These are phyloP conservation scores for Sordariomycetes sp. DNA, from an alignment of 2,329 filamentous ascomycete species.

Conservation along the genomic window DNA sequence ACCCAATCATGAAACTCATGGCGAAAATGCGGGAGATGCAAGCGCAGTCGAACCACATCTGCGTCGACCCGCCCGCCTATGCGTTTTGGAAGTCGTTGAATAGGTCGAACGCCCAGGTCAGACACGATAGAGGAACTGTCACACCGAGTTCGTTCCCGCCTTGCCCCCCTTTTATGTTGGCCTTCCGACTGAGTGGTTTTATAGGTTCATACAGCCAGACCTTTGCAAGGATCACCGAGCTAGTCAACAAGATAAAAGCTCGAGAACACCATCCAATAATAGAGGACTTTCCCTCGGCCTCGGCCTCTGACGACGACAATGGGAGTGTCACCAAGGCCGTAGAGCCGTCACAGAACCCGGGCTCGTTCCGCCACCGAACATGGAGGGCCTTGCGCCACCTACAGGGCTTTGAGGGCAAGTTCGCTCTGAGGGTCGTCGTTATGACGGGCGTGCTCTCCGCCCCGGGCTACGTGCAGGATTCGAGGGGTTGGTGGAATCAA, in stretches of 20 bases:
- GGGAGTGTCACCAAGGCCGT: background rate
- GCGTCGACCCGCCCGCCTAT: conserved; percentile 40
- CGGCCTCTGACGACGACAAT: background rate
- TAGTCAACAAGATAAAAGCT: conserved; percentile 31
- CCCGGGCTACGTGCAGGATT: conserved; percentile 37
- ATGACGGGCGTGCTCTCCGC: conserved; percentile 39
- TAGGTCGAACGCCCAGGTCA: conserved; percentile 43
- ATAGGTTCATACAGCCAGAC: conserved; percentile 27
- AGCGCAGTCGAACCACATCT: conserved; percentile 24
- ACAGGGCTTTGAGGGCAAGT: conserved; percentile 47
- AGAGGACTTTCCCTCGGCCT: conserved; percentile 10
- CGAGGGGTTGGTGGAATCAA: conserved; percentile 40
- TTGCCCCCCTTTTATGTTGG: background rate
- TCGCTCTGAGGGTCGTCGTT: conserved; percentile 44
- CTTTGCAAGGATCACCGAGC: conserved; percentile 28
- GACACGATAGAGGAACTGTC: conserved; percentile 47
- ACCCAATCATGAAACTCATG: conserved; percentile 32
- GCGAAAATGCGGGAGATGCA: conserved; percentile 37
- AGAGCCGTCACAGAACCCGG: background rate
- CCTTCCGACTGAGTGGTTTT: background rate
- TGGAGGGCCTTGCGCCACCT: conserved; percentile 40
- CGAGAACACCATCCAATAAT: conserved; percentile 22
- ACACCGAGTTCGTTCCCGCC: conserved; percentile 29
- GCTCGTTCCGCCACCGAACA: conserved; percentile 24
- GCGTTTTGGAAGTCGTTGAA: conserved; percentile 41